Conservation (phyloP, 2,329 filamentous ascomycete genomes). For the Alternaria conjuncta region DNA sequence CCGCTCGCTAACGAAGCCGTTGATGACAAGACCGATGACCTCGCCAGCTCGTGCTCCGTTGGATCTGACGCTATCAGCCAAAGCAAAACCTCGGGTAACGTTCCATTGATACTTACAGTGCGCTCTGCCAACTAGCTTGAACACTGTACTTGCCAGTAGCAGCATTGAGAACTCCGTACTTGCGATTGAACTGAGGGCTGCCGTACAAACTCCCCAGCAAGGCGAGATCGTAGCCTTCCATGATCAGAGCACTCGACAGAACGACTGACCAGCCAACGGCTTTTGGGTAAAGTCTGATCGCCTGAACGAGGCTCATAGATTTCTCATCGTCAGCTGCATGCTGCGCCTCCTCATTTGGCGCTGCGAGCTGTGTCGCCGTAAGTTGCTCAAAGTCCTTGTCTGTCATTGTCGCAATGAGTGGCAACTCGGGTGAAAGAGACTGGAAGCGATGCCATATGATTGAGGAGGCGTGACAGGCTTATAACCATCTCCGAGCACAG, state of each 20-base stretch:
- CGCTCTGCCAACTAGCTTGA: constrained; percentile 53
- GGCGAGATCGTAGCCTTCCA: constrained; percentile 86
- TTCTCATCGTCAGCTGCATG: constrained; percentile 54
- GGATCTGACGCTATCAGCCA: constrained; percentile 24
- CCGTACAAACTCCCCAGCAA: constrained; percentile 78
- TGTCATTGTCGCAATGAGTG: constrained; percentile 22
- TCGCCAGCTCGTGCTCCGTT: constrained; percentile 55
- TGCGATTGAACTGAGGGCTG: constrained; percentile 52
- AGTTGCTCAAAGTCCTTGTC: constrained; percentile 25
- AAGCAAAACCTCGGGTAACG: neutral
- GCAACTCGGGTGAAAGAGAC: neutral
- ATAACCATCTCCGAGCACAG: constrained; percentile 18
- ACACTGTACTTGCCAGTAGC: constrained; percentile 48
- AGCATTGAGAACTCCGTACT: constrained; percentile 48
- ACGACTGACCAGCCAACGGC: constrained; percentile 81
- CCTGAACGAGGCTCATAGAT: constrained; percentile 67
- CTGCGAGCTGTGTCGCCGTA: constrained; percentile 16
- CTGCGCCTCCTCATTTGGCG: constrained; percentile 35
- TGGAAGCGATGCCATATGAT: neutral
- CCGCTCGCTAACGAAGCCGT: constrained; percentile 52
- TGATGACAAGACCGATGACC: constrained; percentile 53
- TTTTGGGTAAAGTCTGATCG: constrained; percentile 81
- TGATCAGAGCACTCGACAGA: constrained; percentile 83
- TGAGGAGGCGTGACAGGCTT: constrained; percentile 6
- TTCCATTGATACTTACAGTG: constrained; percentile 35